phyloP scores from a whole-genome alignment of 495 filamentous ascomycete genomes.

The Penicillium coprophilum region DNA sequence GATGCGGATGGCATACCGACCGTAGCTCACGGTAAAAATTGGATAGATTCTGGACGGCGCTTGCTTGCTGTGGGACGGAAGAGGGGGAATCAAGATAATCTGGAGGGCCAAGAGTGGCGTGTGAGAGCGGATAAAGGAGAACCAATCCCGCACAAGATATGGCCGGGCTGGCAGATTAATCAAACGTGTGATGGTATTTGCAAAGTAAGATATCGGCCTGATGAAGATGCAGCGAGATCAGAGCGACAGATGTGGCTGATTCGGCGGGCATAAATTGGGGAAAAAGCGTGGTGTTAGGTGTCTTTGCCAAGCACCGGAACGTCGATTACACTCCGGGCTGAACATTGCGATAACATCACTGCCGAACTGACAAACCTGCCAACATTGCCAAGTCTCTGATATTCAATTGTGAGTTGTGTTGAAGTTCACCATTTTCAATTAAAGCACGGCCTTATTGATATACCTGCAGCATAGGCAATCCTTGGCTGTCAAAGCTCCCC shows the following conservation, averaged over 20 bases:
- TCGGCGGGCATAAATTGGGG: conserved; percentile 12
- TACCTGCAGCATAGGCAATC: neutral
- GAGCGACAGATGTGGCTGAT: conserved; percentile 18
- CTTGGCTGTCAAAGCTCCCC: conserved; percentile 3
- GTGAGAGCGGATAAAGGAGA: conserved; percentile 23
- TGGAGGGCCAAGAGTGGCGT: conserved; percentile 20
- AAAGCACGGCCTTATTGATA: neutral
- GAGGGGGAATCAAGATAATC: conserved; percentile 1
- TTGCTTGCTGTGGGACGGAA: conserved; percentile 11
- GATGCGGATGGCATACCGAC: conserved; percentile 72
- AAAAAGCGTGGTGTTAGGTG: conserved; percentile 32
- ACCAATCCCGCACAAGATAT: conserved; percentile 17
- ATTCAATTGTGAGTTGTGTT: conserved; percentile 4
- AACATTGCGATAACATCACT: conserved; percentile 19
- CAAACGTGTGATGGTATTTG: conserved; percentile 7
- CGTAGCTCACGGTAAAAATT: neutral
- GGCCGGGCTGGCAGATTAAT: conserved; percentile 3
- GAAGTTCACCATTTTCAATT: neutral
- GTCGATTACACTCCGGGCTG: conserved; percentile 4
- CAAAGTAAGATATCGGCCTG: conserved; percentile 8
- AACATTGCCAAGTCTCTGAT: neutral
- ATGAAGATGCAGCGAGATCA: conserved; percentile 10
- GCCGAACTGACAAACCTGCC: neutral
- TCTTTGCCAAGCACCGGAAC: conserved; percentile 33
- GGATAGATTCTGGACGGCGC: neutral